Conservation (phyloP, 2,329 filamentous ascomycete species). For the Geosmithia morbida region DNA sequence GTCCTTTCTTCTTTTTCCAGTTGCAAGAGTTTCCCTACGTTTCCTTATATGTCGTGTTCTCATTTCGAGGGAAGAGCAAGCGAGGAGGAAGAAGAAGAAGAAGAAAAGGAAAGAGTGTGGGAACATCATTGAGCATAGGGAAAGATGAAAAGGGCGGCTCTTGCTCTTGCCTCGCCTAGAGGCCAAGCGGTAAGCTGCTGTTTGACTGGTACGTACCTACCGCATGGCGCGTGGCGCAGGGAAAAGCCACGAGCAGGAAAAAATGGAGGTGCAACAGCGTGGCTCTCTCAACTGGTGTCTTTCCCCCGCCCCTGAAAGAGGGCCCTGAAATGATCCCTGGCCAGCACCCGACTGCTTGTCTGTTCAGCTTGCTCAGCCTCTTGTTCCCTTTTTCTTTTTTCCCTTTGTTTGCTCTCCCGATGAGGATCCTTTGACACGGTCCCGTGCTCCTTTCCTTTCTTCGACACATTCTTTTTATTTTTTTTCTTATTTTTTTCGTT, state of each 20-base stretch:
- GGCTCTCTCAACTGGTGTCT: too few species aligned
- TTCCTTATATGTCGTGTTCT: neutral
- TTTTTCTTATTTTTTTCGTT: conserved; percentile 6
- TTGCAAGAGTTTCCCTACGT: neutral
- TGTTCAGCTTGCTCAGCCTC: neutral
- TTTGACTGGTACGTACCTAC: neutral
- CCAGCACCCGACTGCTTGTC: neutral
- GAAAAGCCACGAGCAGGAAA: neutral
- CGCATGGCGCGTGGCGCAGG: neutral
- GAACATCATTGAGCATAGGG: too few species aligned
- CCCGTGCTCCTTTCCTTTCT: conserved; percentile 5
- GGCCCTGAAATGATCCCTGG: neutral
- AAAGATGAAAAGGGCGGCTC: neutral
- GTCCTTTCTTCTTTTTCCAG: neutral
- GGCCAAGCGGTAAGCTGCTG: too few species aligned
- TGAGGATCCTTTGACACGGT: conserved; percentile 1
- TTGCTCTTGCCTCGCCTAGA: neutral
- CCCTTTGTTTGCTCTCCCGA: neutral
- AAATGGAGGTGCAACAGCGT: neutral
- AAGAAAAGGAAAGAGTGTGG: neutral
- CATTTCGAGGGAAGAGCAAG: neutral
- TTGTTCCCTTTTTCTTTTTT: neutral
- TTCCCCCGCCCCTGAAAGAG: neutral
- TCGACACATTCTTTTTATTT: neutral
- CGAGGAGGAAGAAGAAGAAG: neutral